Evolutionary conservation across 1,284 basidiomycete species (phyloP).

Genomic region (Trichosporon ovoides): DNA sequence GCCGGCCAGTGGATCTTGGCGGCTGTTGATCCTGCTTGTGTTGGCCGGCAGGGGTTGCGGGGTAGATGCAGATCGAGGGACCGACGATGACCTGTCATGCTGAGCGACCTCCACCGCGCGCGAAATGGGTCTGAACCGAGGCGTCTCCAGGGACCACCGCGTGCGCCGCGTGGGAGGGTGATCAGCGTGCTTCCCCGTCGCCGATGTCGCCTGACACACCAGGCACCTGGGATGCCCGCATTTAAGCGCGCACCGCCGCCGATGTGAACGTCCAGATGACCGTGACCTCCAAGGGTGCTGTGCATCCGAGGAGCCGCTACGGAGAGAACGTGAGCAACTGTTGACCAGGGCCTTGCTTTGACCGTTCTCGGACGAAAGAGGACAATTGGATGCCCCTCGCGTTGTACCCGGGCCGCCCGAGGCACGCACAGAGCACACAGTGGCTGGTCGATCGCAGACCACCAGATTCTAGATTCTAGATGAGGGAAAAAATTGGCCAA

Average conservation of each 20-base stretch:
- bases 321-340: no score
- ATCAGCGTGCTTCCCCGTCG: no score
- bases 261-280: no score
- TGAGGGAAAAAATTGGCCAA: not conserved
- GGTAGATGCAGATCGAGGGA: slow-evolving; percentile 1
- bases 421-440: not conserved
- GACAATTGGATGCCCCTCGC: no score
- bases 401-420: no score
- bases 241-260: no score
- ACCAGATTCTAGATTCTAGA: not conserved
- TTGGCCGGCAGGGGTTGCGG: not conserved
- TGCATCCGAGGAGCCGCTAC: no score
- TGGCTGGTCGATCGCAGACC: not conserved
- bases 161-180: not conserved
- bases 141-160: not conserved
- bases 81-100: not conserved
- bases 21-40: not conserved
- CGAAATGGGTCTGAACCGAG: not conserved
- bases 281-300: no score
- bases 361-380: no score
- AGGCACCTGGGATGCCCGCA: no score
- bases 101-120: slow-evolving; percentile 2
- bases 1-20: not conserved
- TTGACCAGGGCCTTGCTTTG: no score
- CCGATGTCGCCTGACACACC: no score